These are phyloP conservation scores for Cutaneotrichosporon sp. DNA, from an alignment of 1,284 basidiomycete species.

Conservation along the genomic window DNA sequence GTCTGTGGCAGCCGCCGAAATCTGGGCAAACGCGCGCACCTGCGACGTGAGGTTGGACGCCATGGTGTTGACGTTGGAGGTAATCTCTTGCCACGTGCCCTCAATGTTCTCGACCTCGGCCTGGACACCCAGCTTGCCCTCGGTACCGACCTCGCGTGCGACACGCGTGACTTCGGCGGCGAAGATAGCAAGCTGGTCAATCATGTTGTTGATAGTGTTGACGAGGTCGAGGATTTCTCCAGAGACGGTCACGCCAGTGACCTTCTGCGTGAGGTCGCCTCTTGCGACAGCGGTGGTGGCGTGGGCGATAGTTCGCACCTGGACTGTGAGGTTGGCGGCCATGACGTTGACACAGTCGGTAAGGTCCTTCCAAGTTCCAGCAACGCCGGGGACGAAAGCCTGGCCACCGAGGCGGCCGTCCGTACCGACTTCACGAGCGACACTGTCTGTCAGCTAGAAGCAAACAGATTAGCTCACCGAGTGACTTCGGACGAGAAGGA, in stretches of 20 bases:
- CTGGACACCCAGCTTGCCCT: conserved; percentile 95
- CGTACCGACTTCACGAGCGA: conserved; percentile 88
- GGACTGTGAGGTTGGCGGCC: conserved; percentile 70
- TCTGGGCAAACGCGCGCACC: conserved; percentile 98
- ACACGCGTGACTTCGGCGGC: conserved; percentile 94
- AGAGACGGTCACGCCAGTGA: conserved; percentile 84
- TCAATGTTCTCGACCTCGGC: conserved; percentile 96
- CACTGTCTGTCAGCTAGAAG: conserved; percentile 44
- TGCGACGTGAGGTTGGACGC: conserved; percentile 93
- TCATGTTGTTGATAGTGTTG: conserved; percentile 81
- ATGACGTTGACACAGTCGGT: conserved; percentile 87
- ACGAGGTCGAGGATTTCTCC: conserved; percentile 94
- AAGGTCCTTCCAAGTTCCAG: conserved; percentile 92
- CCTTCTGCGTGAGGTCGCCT: conserved; percentile 91
- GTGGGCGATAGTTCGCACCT: conserved; percentile 92
- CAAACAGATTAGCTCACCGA: conserved; percentile 46
- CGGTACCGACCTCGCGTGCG: conserved; percentile 89
- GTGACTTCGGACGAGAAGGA: conserved; percentile 67
- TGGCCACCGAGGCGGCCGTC: conserved; percentile 96
- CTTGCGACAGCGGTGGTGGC: conserved; percentile 94
- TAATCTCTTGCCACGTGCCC: conserved; percentile 98
- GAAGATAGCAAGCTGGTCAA: conserved; percentile 91
- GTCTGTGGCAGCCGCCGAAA: conserved; percentile 96
- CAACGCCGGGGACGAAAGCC: conserved; percentile 78
- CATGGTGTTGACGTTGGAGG: conserved; percentile 91